Evolutionary conservation across 1,284 basidiomycete species (phyloP), one percentile per base, ranked within the genome.

Genomic region (Naganishia sp.): DNA sequence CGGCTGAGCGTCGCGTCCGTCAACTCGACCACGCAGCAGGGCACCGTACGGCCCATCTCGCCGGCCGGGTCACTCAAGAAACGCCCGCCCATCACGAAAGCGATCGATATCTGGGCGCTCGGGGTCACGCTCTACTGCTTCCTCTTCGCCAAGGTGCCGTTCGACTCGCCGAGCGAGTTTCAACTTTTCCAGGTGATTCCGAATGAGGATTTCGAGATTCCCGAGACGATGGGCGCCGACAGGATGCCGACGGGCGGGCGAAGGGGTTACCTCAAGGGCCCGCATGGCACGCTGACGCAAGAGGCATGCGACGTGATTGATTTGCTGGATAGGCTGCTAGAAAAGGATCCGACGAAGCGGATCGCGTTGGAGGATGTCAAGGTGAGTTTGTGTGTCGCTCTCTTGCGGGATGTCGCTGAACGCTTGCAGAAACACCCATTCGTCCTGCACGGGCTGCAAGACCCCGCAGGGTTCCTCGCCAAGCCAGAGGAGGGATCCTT

Each of bases 31-130:
- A 49, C 55, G 2, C 48, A 25, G 2, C 48, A 25, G 3, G 49
- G 49, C n/a, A 72, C 74, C 1, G 13, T 7, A 1, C 69, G 77
- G 21, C 72, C 75, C 1, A 63, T 66, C 10, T 75, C 79, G 31
- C 75, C 75, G 23, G 56, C 67, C 1, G 72, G 69, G 10, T 64
- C 69, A 5, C 59, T 69, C 36, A 71, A 74, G 49, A 80, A 79
- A 61, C 84, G 88, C 25, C 87, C 87, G 2, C 84, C 85, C 1
- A 90, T 99, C 70, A 95, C 94, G 44, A 94, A 95, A 76, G 89
- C 93, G 5, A 96, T 99, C 76, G 96, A 99, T 75, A 86, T 99
- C n/a, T 99, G 95, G 95, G 94, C 96, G 0, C 85, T 99, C 9
- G 96, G 96, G n/a, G 90, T 98, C 43, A 99, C 96, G 1, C 82